Percentiles rank a stretch among this genome's conserved stretches.
Conservation (phyloP, 139 green algal species). For the Diplosphaera chodatii region DNA sequence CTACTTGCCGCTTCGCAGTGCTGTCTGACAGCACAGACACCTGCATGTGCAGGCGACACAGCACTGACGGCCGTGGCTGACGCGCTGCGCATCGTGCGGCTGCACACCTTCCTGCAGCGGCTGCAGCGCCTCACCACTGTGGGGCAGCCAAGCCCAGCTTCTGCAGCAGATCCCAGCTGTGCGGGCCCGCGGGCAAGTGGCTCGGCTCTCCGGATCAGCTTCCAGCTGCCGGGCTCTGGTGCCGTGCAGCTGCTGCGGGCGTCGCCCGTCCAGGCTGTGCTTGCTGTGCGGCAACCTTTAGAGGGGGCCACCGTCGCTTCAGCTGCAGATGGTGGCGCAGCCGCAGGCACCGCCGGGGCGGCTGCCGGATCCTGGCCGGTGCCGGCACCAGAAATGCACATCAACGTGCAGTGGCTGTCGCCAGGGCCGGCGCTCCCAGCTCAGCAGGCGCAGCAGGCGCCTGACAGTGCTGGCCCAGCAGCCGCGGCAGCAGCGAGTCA, state of each 20-base stretch:
- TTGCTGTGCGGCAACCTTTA: background rate
- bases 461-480: too few species aligned
- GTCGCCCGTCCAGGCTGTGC: background rate
- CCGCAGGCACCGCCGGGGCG: too few species aligned
- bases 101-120: background rate
- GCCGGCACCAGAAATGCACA: background rate
- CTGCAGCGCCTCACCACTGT: background rate
- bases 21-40: too few species aligned
- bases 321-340: too few species aligned
- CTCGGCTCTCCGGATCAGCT: background rate
- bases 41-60: background rate
- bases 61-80: background rate
- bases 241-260: background rate
- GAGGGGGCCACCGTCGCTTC: too few species aligned
- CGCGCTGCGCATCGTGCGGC: background rate
- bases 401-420: background rate
- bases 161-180: background rate
- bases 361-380: too few species aligned
- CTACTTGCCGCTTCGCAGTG: too few species aligned
- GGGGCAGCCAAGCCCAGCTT: background rate
- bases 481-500: too few species aligned
- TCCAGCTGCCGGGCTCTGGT: background rate
- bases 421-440: too few species aligned
- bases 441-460: too few species aligned
- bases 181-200: background rate